Conservation (phyloP, 2,329 filamentous ascomycete species). For the Amylocarpus encephaloides region DNA sequence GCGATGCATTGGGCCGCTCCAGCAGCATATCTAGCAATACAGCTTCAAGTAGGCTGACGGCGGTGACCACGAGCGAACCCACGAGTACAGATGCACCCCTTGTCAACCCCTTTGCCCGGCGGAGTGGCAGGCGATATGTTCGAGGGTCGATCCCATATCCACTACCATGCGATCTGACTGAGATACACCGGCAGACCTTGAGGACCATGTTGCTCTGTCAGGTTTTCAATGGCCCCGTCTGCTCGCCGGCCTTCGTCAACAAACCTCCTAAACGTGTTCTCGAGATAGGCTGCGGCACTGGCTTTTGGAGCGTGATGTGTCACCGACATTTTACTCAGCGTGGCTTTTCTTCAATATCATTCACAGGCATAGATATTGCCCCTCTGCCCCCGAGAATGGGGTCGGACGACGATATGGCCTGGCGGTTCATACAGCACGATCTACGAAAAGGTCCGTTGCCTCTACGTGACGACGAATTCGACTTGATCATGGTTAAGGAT, state of each 20-base stretch:
- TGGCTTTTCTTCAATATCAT: slow-evolving; percentile 64
- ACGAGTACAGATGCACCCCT: slow-evolving; percentile 17
- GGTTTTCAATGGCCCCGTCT: slow-evolving; percentile 74
- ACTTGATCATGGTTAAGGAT: slow-evolving; percentile 85
- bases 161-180: slow-evolving; percentile 79
- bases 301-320: slow-evolving; percentile 84
- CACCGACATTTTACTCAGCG: slow-evolving; percentile 68
- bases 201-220: slow-evolving; percentile 75
- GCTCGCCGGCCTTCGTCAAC: slow-evolving; percentile 59
- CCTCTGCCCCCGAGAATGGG: slow-evolving; percentile 59
- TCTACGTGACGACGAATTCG: slow-evolving; percentile 73
- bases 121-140: slow-evolving; percentile 78
- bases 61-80: slow-evolving; percentile 24
- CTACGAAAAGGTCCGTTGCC: slow-evolving; percentile 69
- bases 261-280: slow-evolving; percentile 71
- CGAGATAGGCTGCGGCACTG: slow-evolving; percentile 82
- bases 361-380: slow-evolving; percentile 77
- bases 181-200: slow-evolving; percentile 81
- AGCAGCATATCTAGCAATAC: slow-evolving; percentile 28
- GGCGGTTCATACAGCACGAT: slow-evolving; percentile 86
- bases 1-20: slow-evolving; percentile 21
- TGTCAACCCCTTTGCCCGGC: slow-evolving; percentile 56
- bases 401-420: slow-evolving; percentile 68
- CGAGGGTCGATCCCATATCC: slow-evolving; percentile 72
- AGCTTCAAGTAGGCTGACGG: slow-evolving; percentile 26